Base-by-base conservation (phyloP, 1,284 basidiomycete genomes). In the Papiliotrema terrestris region DNA sequence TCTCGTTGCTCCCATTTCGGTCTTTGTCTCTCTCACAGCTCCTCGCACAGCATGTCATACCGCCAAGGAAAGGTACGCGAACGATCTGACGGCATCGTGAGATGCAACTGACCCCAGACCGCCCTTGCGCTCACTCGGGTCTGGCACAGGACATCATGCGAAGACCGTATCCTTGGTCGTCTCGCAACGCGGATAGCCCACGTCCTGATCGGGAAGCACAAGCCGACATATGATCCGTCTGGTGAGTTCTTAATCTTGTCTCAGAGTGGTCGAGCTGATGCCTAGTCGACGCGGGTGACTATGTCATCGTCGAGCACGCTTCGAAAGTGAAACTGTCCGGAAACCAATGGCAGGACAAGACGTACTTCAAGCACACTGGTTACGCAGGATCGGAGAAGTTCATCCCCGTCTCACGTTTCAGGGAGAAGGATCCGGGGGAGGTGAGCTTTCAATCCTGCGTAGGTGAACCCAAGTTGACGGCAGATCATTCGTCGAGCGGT, bases 141-240 rank as follows among this genome's bases (percentile, higher is more conserved):
- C 49, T 99, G 95, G 96, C 93, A 98, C 75, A 89, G 91, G 62
- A 90, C 95, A 59, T 89, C 94, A 65, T 94, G 95, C 15, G 84
- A 87, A 23, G 88, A 91, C 65, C 86, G 94, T 43, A 81, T 95
- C 19, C 82, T 98, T 17, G 96, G 95, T 69, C 91, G 93, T 78
- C 83, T 98, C 6, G 93, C 95, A 6, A 87, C 90, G 67, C 85
- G 91, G 45, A 96, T 98, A 70, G 96, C 96, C 0, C 84, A 89
- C 55, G 90, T 92, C 25, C 82, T 98, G 53, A 98, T 98, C 94
- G 96, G 96, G 73, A 98, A 98, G 80, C 91, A 98, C 78, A 99
- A 98, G 75, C 95, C 96, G 19, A 91, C 96, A 49, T 98, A 91
- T 67, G 91, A 98, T 77, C 91, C 90, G 22, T 83, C 86, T 64